Base-by-base conservation (phyloP, 495 filamentous ascomycete species). In the Daldinia caldariorum region DNA sequence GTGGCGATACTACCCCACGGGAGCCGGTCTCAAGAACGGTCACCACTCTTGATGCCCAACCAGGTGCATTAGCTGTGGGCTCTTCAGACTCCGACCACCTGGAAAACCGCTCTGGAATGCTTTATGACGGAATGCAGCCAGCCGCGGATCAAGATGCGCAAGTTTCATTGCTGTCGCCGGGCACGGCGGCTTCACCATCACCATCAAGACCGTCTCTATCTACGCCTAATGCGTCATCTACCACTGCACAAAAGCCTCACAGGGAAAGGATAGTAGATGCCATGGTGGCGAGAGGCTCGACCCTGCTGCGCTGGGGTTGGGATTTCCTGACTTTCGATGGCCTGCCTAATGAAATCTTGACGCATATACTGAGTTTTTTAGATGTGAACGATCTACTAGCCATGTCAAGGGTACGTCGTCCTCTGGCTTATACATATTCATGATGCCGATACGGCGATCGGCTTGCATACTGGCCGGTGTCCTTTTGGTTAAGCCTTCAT, bases 331-430 rank as follows among this genome's bases (percentile, higher is more conserved):
- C 61, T 56, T 71, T 82, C 29, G 75, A 69, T 41, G 75, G 76
- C 66, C 73, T 88, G 59, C 87, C 87, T 53, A 81, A 82, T 70
- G 88, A 89, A 76, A 78, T 89, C 69, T 72, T 89, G 49, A 80
- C 85, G 68, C 80, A 83, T 57, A 83, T 89, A 54, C 78, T 88
- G 61, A 77, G 81, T 50, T 83, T 82, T 75, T 77, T 89, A 65
- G 86, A 89, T 61, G 83, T 88, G 63, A 82, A 81, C 63, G 87
- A 89, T 73, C 78, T 89, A 67, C 78, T 87, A 63, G 74, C 81
- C 57, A 77, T 82, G 66, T 83, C 85, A 18, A 84, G 87, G 74
- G 85, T 87, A 82, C 75, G 80, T 82, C 81, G 55, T 51, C 26
- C 32, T 61, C 69, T 58, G 31, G 55, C 22, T 54, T 64, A 31